Percentiles rank a stretch among this genome's conserved stretches.
phyloP scores from a whole-genome alignment of 306 rosid species.

The Neltuma alba region DNA sequence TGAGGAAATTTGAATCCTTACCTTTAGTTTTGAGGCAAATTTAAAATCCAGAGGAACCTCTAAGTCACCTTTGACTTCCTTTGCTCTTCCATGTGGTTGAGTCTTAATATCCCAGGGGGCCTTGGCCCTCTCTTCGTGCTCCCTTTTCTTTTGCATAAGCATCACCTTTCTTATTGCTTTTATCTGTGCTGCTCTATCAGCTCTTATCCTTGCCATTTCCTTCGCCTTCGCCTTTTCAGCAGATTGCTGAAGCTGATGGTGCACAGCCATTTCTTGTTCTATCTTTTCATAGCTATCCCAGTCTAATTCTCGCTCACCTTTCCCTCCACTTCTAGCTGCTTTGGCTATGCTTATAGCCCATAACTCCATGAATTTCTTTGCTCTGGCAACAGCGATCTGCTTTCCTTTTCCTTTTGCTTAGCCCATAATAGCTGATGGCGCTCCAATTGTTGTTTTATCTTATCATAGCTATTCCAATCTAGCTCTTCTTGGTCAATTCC shows the following conservation, averaged over 20 bases:
- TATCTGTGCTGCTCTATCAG: conserved; percentile 54
- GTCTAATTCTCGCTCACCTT: conserved; percentile 59
- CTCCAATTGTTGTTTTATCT: conserved; percentile 42
- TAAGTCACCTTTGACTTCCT: conserved; percentile 40
- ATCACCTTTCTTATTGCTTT: conserved; percentile 53
- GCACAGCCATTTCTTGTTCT: conserved; percentile 50
- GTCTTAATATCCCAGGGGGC: conserved; percentile 31
- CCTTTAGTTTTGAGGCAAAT: conserved; percentile 54
- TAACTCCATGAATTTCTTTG: conserved; percentile 39
- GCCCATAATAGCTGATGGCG: conserved; percentile 16
- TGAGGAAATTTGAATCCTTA: conserved; percentile 36
- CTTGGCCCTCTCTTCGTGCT: conserved; percentile 34
- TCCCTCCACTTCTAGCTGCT: conserved; percentile 76
- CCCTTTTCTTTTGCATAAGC: conserved; percentile 48
- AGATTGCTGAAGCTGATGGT: conserved; percentile 44
- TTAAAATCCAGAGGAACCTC: conserved; percentile 43
- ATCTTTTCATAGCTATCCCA: conserved; percentile 79
- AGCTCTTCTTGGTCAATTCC: conserved; percentile 62
- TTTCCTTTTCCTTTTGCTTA: conserved; percentile 48
- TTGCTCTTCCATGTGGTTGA: conserved; percentile 34
- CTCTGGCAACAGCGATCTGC: conserved; percentile 35
- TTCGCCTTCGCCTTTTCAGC: conserved; percentile 59
- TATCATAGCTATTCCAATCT: conserved; percentile 51
- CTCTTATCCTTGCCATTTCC: conserved; percentile 51
- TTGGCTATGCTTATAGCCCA: conserved; percentile 59